Base-by-base conservation (phyloP, 345 rosid genomes). In the Lepidium sativum region DNA sequence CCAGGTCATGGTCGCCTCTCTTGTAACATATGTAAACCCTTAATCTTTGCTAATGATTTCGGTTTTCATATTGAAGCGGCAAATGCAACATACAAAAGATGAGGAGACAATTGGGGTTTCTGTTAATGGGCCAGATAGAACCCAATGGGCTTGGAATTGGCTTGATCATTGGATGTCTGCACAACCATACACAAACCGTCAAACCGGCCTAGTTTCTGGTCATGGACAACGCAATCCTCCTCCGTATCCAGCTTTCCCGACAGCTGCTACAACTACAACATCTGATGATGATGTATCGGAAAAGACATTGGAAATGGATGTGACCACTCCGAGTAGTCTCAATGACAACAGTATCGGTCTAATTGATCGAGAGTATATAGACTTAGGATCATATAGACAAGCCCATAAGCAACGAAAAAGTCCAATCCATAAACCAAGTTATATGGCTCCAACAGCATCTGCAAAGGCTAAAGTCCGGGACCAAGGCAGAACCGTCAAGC, bases 101-200 rank as follows among this genome's bases (percentile, higher is more conserved):
- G 70, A 70, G 1, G 92, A 81, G 7, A 32, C 10, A 7, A 14
- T 47, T 45, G 86, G 76, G 17, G 44, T 80, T 1, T 74, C 75
- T 33, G 56, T 27, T 4, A 54, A 75, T 6, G 95, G 81, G 32
- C 65, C 49, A 1, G 90, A 81, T 21, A 83, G 80, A 68, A 76
- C 72, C 10, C 85, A 84, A 27, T 84, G 89, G 99, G 96, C 89
- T 3, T 88, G 90, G 97, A 94, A 94, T 37, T 94, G 97, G 97
- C 85, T 90, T 8, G 95, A 94, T 67, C 83, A 79, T 14, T 90
- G 99, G 99, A 87, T 94, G 97, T 83, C 96, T 14, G 57, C 96
- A 1, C 97, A 92, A 35, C 89, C 92, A 8, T 61, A 82, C 69
- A 68, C 81, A 2, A 31, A 63, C 13, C 79, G 68, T 63, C 82